Percentiles rank a stretch among this genome's conserved stretches.
Evolutionary conservation across 805 yeast species (phyloP).

Genomic region (Starmera quercuum): DNA sequence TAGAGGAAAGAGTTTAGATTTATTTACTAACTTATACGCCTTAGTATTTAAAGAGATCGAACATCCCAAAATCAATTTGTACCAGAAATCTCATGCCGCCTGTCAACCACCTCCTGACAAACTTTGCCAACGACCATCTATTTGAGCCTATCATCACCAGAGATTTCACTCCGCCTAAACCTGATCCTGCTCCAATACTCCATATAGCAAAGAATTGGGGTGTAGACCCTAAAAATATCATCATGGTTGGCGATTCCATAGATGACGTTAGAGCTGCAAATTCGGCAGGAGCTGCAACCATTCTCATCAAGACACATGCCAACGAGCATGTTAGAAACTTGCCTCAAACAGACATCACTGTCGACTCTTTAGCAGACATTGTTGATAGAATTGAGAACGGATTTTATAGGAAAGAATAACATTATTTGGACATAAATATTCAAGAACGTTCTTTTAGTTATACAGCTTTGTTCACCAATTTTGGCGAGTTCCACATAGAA

Average conservation of each 20-base stretch:
- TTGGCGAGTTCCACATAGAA: not conserved
- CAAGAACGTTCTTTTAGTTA: not conserved
- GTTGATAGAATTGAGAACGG: conserved; percentile 29
- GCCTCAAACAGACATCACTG: conserved; percentile 17
- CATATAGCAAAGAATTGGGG: conserved; percentile 48
- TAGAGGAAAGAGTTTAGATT: too few species aligned
- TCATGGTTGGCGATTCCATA: conserved; percentile 70
- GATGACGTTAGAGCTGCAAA: conserved; percentile 64
- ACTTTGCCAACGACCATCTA: conserved; percentile 31
- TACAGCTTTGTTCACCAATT: not conserved
- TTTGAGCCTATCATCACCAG: conserved; percentile 55
- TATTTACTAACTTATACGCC: conserved; percentile 1
- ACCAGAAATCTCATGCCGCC: conserved; percentile 53
- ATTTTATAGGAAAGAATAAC: conserved; percentile 8
- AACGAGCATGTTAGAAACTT: conserved; percentile 36
- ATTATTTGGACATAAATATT: not conserved
- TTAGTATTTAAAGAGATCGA: conserved; percentile 16
- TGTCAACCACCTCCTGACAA: conserved; percentile 41
- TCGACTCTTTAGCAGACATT: conserved; percentile 28
- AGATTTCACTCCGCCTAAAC: conserved; percentile 61
- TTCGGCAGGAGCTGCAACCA: conserved; percentile 54
- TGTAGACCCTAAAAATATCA: conserved; percentile 33
- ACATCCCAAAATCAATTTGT: conserved; percentile 46
- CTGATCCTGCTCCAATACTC: conserved; percentile 54
- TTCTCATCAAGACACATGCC: conserved; percentile 43